These are phyloP conservation scores for Pichia cabralensis DNA, from an alignment of 805 yeast species.

Conservation along the genomic window DNA sequence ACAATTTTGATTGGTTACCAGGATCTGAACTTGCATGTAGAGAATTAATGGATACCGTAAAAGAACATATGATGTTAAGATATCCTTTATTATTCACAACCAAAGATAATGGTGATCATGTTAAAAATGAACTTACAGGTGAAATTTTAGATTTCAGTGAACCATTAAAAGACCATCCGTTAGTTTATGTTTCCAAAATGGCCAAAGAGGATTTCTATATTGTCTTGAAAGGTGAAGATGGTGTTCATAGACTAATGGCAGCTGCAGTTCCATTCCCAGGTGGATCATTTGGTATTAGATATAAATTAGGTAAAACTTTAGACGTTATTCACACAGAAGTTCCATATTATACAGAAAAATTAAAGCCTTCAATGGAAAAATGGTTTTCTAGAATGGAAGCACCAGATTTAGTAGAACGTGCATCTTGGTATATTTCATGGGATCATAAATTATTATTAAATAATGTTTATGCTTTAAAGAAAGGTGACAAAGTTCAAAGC, in stretches of 20 bases:
- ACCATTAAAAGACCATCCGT: constrained; percentile 57
- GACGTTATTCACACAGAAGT: constrained; percentile 60
- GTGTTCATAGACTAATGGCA: constrained; percentile 53
- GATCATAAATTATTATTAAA: constrained; percentile 52
- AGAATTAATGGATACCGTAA: constrained; percentile 56
- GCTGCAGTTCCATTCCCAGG: constrained; percentile 79
- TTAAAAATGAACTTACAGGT: constrained; percentile 51
- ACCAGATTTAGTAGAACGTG: constrained; percentile 58
- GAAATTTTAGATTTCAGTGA: constrained; percentile 50
- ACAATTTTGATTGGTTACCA: constrained; percentile 57
- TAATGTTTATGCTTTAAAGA: constrained; percentile 41
- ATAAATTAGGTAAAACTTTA: constrained; percentile 50
- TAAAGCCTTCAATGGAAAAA: constrained; percentile 61
- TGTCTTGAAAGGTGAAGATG: constrained; percentile 45
- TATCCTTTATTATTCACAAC: constrained; percentile 55
- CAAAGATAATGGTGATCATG: constrained; percentile 38
- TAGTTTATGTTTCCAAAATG: constrained; percentile 51
- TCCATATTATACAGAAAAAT: constrained; percentile 58
- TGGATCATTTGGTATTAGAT: constrained; percentile 55
- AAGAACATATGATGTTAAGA: constrained; percentile 47
- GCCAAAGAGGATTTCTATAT: constrained; percentile 71
- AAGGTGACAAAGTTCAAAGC: constrained; percentile 36
- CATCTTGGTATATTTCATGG: constrained; percentile 69
- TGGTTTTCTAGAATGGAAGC: constrained; percentile 59
- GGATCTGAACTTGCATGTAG: constrained; percentile 50